These are phyloP conservation scores for Camelina laxa DNA, from an alignment of 345 rosid species.

Conservation along the genomic window DNA sequence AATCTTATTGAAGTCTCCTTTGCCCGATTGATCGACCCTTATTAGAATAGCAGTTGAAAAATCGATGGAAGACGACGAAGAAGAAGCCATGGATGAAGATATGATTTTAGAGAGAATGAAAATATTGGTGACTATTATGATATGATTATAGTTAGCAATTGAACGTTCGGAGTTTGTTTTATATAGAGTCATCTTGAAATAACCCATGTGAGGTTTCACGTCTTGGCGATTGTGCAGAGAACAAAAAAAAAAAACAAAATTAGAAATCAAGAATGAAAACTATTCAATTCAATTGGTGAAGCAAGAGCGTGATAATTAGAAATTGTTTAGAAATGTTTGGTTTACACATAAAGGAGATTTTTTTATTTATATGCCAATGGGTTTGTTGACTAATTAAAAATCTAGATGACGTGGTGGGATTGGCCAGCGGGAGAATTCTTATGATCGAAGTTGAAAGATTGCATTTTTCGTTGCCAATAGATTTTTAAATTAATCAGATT, in stretches of 20 bases:
- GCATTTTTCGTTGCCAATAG: slow-evolving; percentile 20
- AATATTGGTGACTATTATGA: not conserved
- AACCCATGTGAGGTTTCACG: slow-evolving; percentile 46
- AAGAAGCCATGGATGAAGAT: slow-evolving; percentile 42
- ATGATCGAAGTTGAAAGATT: slow-evolving; percentile 41
- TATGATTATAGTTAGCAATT: slow-evolving; percentile 3
- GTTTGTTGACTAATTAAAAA: slow-evolving; percentile 33
- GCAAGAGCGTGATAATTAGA: slow-evolving; percentile 36
- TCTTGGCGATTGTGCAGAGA: slow-evolving; percentile 44
- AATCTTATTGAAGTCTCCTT: slow-evolving; percentile 66
- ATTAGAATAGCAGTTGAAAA: slow-evolving; percentile 53
- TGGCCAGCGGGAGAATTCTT: slow-evolving; percentile 52
- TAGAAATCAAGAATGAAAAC: not conserved
- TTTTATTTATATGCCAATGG: slow-evolving; percentile 10
- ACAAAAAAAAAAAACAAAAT: slow-evolving; percentile 28
- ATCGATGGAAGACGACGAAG: slow-evolving; percentile 38
- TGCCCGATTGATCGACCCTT: slow-evolving; percentile 70
- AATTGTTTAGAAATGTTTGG: slow-evolving; percentile 16
- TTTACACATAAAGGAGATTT: slow-evolving; percentile 24
- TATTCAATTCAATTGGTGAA: slow-evolving; percentile 29
- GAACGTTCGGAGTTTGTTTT: slow-evolving; percentile 22
- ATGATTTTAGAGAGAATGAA: slow-evolving; percentile 34
- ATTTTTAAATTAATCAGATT: not conserved
- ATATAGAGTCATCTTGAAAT: slow-evolving; percentile 37
- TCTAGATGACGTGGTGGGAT: slow-evolving; percentile 34